Evolutionary conservation across 371 early-diverging fungal genomes (phyloP).

Genomic region (Neoconidiobolus thromboides): DNA sequence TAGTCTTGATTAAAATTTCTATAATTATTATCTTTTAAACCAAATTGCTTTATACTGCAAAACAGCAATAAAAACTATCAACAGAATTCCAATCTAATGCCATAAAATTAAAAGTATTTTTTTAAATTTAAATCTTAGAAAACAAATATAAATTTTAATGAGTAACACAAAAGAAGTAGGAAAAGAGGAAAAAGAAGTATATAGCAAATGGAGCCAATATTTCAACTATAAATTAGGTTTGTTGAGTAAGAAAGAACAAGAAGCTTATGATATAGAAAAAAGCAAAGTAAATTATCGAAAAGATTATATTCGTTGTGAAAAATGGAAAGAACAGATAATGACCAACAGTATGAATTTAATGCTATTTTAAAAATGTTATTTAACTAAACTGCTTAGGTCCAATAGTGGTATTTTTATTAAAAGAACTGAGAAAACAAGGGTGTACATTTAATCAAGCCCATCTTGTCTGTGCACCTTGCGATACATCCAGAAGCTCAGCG

Average conservation of each 20-base stretch:
- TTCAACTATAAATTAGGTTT: conserved; percentile 10
- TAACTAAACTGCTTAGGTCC: conserved; percentile 30
- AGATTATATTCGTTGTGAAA: conserved; percentile 10
- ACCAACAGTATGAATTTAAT: conserved; percentile 7
- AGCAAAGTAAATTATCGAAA: neutral
- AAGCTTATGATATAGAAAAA: neutral
- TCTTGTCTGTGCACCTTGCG: conserved; percentile 65
- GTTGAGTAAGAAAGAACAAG: conserved; percentile 1
- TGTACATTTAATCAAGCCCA: conserved; percentile 32
- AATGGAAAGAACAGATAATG: conserved; percentile 9
- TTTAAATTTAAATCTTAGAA: too few species aligned
- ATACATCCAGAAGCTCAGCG: conserved; percentile 55
- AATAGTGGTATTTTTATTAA: conserved; percentile 65
- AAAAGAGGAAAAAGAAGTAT: too few species aligned
- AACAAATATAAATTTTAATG: too few species aligned
- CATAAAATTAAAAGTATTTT: too few species aligned
- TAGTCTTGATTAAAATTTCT: too few species aligned
- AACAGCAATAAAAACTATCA: too few species aligned
- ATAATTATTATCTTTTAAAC: too few species aligned
- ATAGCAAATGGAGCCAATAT: neutral
- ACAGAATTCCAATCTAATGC: too few species aligned
- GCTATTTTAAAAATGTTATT: neutral
- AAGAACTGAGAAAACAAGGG: conserved; percentile 46
- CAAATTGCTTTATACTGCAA: too few species aligned
- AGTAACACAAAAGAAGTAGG: too few species aligned